These are phyloP conservation scores for maize (Zea mays) DNA, from an alignment of 176 grass and related monocot species.

Conservation along the genomic window DNA sequence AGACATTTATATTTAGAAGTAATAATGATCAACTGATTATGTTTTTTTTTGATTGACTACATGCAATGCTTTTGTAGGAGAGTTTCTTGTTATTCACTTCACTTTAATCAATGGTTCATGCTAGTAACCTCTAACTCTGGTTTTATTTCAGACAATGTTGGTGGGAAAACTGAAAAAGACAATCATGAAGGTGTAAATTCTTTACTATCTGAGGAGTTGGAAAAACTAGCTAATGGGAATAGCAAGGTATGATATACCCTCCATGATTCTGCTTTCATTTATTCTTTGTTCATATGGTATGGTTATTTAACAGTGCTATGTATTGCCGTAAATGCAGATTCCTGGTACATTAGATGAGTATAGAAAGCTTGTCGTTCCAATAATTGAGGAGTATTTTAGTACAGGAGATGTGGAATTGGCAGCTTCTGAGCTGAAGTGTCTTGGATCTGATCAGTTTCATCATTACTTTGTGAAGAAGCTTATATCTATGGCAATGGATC, in stretches of 20 bases:
- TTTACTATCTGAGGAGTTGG: constrained; percentile 41
- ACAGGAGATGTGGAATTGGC: constrained; percentile 73
- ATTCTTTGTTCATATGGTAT: not conserved
- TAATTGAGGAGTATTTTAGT: constrained; percentile 79
- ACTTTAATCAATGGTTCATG: not conserved
- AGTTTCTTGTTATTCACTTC: not conserved
- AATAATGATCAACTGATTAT: not conserved
- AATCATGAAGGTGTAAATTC: constrained; percentile 47
- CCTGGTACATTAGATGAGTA: constrained; percentile 65
- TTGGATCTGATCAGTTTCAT: constrained; percentile 67
- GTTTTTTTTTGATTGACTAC: not conserved
- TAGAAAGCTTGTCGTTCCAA: constrained; percentile 58
- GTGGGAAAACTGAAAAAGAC: constrained; percentile 45
- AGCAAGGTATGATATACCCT: constrained; percentile 49
- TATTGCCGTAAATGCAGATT: constrained; percentile 43
- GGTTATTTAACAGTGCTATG: constrained; percentile 8
- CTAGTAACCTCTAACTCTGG: constrained; percentile 3
- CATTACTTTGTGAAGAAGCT: constrained; percentile 78
- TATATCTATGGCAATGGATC: constrained; percentile 89
- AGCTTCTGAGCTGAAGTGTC: constrained; percentile 57
- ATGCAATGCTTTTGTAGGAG: not conserved
- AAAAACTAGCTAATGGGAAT: constrained; percentile 52
- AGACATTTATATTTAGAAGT: too few relatives aligned
- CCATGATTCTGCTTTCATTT: constrained; percentile 15
- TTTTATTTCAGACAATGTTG: constrained; percentile 42